Conservation (phyloP, 225 moss, liverwort and hornwort genomes). For the Neckera pumila region DNA sequence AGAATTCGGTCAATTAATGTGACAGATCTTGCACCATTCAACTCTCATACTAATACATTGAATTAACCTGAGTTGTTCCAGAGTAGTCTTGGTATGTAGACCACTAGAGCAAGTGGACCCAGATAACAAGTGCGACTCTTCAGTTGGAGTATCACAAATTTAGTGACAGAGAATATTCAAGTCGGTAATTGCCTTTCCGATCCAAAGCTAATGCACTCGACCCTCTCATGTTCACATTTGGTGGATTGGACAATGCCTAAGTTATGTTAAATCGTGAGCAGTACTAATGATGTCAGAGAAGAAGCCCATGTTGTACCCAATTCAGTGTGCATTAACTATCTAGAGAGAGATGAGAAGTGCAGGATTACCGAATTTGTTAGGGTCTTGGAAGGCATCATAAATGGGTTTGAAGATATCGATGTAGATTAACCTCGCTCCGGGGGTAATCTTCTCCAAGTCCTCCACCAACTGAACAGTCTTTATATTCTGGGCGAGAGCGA, state of each 20-base stretch:
- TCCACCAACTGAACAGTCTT: background rate
- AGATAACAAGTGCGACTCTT: background rate
- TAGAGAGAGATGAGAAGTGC: background rate
- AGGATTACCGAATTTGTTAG: slow-evolving; percentile 12
- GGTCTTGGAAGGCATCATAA: slow-evolving; percentile 40
- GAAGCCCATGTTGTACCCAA: background rate
- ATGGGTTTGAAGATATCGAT: slow-evolving; percentile 41
- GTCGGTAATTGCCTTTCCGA: background rate
- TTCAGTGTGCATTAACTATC: background rate
- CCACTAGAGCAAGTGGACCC: background rate
- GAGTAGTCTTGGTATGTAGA: background rate
- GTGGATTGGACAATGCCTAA: background rate
- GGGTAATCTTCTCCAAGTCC: slow-evolving; percentile 7
- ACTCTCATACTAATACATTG: background rate
- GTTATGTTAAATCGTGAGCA: background rate
- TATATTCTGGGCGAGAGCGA: slow-evolving; percentile 1
- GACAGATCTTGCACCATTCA: background rate
- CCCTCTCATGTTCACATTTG: background rate
- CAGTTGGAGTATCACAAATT: background rate
- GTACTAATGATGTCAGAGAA: background rate
- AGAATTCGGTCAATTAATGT: background rate
- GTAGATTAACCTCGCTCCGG: slow-evolving; percentile 23
- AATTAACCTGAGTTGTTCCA: background rate
- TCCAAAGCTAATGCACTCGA: background rate
- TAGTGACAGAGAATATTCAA: background rate